Evolutionary conservation across 495 filamentous ascomycete genomes (phyloP), one percentile per base, ranked within the genome.

Genomic region (Xylaria telfairii): DNA sequence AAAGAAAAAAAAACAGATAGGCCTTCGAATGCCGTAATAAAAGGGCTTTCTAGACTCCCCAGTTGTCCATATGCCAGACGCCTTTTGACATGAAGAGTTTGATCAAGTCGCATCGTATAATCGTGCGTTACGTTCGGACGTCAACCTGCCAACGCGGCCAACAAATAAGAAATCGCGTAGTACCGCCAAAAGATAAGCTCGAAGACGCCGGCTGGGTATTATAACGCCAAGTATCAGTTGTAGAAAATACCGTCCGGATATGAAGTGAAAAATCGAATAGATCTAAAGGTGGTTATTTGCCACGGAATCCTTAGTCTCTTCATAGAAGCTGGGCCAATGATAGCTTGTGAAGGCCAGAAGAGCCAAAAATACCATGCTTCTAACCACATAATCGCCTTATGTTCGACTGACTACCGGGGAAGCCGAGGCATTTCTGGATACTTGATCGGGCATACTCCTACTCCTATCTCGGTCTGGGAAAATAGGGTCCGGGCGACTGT

Each of bases 401-500:
- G 65, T 77, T 59, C 71, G 74, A 78, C 73, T 73, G 44, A 70
- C 71, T 68, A 75, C 76, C 41, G 76, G 76, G 34, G 76, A 76
- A 67, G 73, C 76, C 19, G 76, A 75, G 32, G 76, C 68, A 70
- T 74, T 67, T 46, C 69, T 75, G 42, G 71, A 46, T 21, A 53
- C 68, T 64, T 72, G 73, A 64, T 77, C 75, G 46, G 73, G 68
- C 42, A 75, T 77, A 54, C 69, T 74, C 54, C 74, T 69, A 54
- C 74, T 70, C 66, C 76, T 78, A 21, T 78, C 75, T 75, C 76
- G 74, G 63, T 77, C 63, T 47, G 74, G 74, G 28, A 78, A 78
- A 46, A 78, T 78, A 42, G 76, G 76, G 65, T 78, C 76, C 68
- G 76, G 51, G 17, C 63, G 61, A 24, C 74, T 73, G 44, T 73